Conservation (phyloP, 441 rosid genomes). For the Populus hybrid region DNA sequence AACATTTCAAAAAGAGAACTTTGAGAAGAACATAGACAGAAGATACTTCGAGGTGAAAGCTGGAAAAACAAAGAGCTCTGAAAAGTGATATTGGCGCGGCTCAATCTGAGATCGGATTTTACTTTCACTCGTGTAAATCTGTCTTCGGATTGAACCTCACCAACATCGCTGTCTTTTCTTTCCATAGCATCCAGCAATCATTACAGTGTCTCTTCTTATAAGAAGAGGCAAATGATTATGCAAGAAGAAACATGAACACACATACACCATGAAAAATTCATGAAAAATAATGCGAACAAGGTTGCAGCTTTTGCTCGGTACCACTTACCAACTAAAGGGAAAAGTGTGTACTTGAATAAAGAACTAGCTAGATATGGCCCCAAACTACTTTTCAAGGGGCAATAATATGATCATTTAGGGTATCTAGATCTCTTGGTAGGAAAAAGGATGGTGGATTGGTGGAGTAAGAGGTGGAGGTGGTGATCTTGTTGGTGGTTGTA, state of each 20-base stretch:
- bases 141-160: slow-evolving; percentile 92
- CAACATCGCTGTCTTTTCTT: slow-evolving; percentile 59
- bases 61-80: slow-evolving; percentile 5
- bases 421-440: slow-evolving; percentile 22
- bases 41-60: not conserved
- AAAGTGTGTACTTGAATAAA: slow-evolving; percentile 22
- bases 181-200: slow-evolving; percentile 20
- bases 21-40: not conserved
- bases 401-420: slow-evolving; percentile 17
- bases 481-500: slow-evolving; percentile 30
- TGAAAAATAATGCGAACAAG: not conserved
- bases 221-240: not conserved
- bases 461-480: slow-evolving; percentile 26
- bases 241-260: slow-evolving; percentile 5
- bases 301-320: slow-evolving; percentile 16
- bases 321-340: slow-evolving; percentile 17
- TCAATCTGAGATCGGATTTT: slow-evolving; percentile 83
- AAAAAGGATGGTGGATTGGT: slow-evolving; percentile 19
- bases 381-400: slow-evolving; percentile 17
- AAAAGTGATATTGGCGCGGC: slow-evolving; percentile 98
- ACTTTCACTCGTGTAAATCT: slow-evolving; percentile 37
- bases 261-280: too few relatives aligned
- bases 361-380: slow-evolving; percentile 30
- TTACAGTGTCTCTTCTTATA: not conserved
- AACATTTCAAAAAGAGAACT: too few relatives aligned